These are phyloP conservation scores for Protomyces inundatus DNA, from an alignment of 1,139 yeast species.

Conservation along the genomic window DNA sequence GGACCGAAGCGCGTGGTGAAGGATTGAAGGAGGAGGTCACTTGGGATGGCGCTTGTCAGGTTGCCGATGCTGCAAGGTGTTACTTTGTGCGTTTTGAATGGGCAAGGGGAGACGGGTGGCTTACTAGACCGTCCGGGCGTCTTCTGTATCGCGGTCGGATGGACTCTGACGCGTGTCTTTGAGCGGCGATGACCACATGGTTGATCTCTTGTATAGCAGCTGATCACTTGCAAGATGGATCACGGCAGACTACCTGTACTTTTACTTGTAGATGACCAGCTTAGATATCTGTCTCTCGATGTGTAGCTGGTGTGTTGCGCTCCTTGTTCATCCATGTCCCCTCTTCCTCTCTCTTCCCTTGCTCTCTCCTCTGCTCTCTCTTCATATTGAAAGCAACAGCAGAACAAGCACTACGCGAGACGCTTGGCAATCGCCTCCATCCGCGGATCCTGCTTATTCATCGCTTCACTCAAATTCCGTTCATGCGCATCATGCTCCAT, in stretches of 20 bases:
- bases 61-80: background rate
- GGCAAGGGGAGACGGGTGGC: background rate
- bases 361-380: too few relatives aligned
- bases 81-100: background rate
- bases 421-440: constrained; percentile 21
- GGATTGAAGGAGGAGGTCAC: background rate
- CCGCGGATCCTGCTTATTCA: constrained; percentile 9
- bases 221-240: too few relatives aligned
- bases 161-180: background rate
- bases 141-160: background rate
- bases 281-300: too few relatives aligned
- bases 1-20: background rate
- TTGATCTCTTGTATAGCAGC: too few relatives aligned
- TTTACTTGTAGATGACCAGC: too few relatives aligned
- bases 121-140: background rate
- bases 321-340: background rate
- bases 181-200: background rate
- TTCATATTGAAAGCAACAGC: too few relatives aligned
- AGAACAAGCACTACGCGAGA: background rate
- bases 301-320: background rate
- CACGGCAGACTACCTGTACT: too few relatives aligned
- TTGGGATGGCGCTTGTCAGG: background rate
- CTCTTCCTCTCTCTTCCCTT: too few relatives aligned
- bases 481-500: constrained; percentile 42
- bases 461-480: constrained; percentile 9